A percentile compares a stretch with the other conserved stretches of the same genome.
Evolutionary conservation across 2,329 filamentous ascomycete species (phyloP).

Genomic region (Fusarium coicis): DNA sequence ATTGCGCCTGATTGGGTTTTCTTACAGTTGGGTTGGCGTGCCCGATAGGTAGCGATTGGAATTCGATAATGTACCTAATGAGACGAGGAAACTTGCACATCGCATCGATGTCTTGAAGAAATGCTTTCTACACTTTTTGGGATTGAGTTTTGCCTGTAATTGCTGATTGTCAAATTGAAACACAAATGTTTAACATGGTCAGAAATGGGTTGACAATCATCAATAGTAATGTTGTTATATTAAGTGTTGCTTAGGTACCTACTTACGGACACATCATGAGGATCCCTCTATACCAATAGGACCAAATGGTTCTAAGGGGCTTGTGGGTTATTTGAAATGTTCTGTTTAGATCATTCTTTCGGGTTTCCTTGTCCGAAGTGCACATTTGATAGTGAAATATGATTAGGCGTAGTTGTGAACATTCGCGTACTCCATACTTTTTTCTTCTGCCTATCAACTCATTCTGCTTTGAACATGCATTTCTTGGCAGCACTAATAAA

Average conservation of each 20-base stretch:
- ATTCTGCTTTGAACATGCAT: neutral
- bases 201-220: neutral
- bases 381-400: neutral
- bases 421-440: neutral
- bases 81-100: neutral
- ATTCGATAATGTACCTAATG: slow-evolving; percentile 37
- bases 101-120: neutral
- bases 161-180: neutral
- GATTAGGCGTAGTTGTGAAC: neutral
- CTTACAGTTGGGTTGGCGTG: slow-evolving; percentile 15
- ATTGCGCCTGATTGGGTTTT: slow-evolving; percentile 6
- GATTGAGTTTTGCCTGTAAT: neutral
- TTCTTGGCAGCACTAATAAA: neutral
- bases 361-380: neutral
- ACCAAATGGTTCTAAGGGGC: neutral
- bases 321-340: neutral
- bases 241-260: neutral
- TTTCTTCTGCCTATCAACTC: neutral
- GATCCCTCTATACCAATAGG: neutral
- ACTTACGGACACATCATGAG: neutral
- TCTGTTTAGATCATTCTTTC: neutral
- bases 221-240: neutral
- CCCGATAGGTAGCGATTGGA: slow-evolving; percentile 16
- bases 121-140: neutral
- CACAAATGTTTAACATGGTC: too few species aligned